Percentiles rank a stretch among this genome's conserved stretches.
These are phyloP conservation scores for Coniochaeta hoffmannii DNA, from an alignment of 2,329 filamentous ascomycete species.

Conservation along the genomic window DNA sequence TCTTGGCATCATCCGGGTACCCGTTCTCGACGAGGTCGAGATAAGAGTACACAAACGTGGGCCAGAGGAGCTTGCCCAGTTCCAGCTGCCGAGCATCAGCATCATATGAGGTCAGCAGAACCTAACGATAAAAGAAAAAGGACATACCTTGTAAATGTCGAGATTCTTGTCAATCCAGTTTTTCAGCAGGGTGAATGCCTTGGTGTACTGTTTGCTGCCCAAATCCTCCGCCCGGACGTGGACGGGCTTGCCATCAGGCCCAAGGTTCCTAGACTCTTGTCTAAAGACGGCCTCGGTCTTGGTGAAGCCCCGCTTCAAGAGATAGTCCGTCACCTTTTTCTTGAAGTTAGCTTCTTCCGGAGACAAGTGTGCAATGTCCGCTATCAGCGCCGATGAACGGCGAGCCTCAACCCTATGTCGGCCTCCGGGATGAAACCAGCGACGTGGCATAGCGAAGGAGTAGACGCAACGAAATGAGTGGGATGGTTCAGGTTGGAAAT, in stretches of 20 bases:
- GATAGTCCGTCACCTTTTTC: conserved; percentile 74
- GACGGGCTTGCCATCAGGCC: conserved; percentile 72
- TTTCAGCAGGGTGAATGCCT: conserved; percentile 65
- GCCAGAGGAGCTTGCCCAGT: conserved; percentile 82
- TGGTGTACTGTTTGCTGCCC: conserved; percentile 70
- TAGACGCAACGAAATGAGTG: neutral
- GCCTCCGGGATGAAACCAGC: neutral
- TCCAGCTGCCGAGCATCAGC: conserved; percentile 57
- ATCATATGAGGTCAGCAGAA: neutral
- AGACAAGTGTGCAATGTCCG: neutral
- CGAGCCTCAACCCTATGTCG: neutral
- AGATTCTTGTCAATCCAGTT: conserved; percentile 88
- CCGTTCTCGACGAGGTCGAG: conserved; percentile 69
- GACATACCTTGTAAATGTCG: conserved; percentile 81
- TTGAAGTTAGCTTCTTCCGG: neutral
- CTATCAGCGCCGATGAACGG: neutral
- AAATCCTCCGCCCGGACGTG: conserved; percentile 56
- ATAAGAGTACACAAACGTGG: conserved; percentile 88
- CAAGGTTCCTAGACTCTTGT: conserved; percentile 78
- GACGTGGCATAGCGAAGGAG: neutral
- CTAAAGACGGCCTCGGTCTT: conserved; percentile 88
- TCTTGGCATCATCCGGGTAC: conserved; percentile 63
- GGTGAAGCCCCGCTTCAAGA: conserved; percentile 91
- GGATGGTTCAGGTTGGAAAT: neutral
- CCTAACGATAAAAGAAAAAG: neutral